Evolutionary conservation across 768 basidiomycete genomes (phyloP).

Genomic region (Chiua virens): DNA sequence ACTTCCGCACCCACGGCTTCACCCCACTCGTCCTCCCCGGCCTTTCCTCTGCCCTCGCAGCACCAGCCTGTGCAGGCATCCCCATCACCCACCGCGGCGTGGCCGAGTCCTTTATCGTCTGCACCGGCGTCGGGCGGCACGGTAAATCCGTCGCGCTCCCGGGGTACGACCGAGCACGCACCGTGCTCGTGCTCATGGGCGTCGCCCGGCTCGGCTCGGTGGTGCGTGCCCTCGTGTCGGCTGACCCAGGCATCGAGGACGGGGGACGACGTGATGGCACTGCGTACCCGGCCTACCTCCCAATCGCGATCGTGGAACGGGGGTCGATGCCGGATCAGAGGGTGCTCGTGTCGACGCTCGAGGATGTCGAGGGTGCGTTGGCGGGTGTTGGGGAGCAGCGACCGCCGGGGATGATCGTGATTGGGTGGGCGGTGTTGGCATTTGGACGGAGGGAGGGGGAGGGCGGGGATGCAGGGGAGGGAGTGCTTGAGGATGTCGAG

Average conservation of each 20-base stretch:
- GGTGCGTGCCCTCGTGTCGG: slow-evolving; percentile 53
- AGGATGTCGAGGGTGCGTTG: slow-evolving; percentile 66
- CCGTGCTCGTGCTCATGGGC: slow-evolving; percentile 90
- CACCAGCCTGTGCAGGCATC: slow-evolving; percentile 85
- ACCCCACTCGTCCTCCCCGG: slow-evolving; percentile 88
- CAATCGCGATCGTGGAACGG: slow-evolving; percentile 92
- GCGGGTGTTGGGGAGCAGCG: slow-evolving; percentile 80
- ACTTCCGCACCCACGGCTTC: slow-evolving; percentile 84
- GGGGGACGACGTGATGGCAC: slow-evolving; percentile 50
- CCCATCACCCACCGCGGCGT: slow-evolving; percentile 96
- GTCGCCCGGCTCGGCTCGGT: slow-evolving; percentile 82
- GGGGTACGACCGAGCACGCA: slow-evolving; percentile 78
- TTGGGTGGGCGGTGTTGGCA: slow-evolving; percentile 89
- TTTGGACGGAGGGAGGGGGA: slow-evolving; percentile 37
- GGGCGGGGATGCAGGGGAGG: slow-evolving; percentile 63
- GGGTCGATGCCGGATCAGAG: slow-evolving; percentile 93
- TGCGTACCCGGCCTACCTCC: slow-evolving; percentile 71
- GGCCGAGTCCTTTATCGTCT: slow-evolving; percentile 84
- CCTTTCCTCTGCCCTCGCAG: slow-evolving; percentile 86
- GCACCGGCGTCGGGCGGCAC: slow-evolving; percentile 88
- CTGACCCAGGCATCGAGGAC: slow-evolving; percentile 25
- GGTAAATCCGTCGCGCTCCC: slow-evolving; percentile 86
- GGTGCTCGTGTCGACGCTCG: slow-evolving; percentile 74
- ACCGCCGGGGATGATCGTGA: slow-evolving; percentile 93
- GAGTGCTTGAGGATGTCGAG: slow-evolving; percentile 62